A percentile compares a stretch with the other conserved stretches of the same genome.
Conservation (phyloP, 805 yeast species). For the Jamesozyma piceae region DNA sequence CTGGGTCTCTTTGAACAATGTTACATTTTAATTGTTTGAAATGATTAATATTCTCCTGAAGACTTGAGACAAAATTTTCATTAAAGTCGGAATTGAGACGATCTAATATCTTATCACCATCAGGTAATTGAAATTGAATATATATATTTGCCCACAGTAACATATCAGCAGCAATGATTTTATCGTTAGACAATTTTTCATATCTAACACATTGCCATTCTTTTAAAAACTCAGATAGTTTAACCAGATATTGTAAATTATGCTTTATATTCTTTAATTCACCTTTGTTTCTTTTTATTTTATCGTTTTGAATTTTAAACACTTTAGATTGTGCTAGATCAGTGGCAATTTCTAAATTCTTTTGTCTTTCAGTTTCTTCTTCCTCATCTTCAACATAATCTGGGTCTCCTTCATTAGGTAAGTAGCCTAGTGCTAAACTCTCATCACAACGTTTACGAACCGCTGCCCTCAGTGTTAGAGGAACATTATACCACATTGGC, state of each 20-base stretch:
- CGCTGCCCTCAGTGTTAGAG: slow-evolving; percentile 24
- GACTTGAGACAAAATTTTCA: slow-evolving; percentile 6
- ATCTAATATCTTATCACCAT: slow-evolving; percentile 12
- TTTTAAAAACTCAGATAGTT: slow-evolving; percentile 12
- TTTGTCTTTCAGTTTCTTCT: slow-evolving; percentile 4
- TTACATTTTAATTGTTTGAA: slow-evolving; percentile 3
- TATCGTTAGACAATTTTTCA: neutral
- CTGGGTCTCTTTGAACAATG: slow-evolving; percentile 5
- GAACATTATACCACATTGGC: slow-evolving; percentile 68
- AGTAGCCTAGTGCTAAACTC: slow-evolving; percentile 10
- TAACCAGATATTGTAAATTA: slow-evolving; percentile 13
- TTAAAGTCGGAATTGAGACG: slow-evolving; percentile 11
- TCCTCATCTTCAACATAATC: slow-evolving; percentile 6
- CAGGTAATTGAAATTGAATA: slow-evolving; percentile 20
- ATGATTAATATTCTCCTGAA: slow-evolving; percentile 5
- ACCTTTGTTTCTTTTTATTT: slow-evolving; percentile 11
- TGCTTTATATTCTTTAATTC: slow-evolving; percentile 18
- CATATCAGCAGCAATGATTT: slow-evolving; percentile 15
- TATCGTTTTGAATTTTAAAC: slow-evolving; percentile 20
- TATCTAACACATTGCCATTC: slow-evolving; percentile 16
- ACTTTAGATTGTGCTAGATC: slow-evolving; percentile 26
- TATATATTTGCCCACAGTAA: slow-evolving; percentile 21
- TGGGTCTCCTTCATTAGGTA: slow-evolving; percentile 16
- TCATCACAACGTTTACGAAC: slow-evolving; percentile 15
- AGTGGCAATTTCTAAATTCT: slow-evolving; percentile 4